These are phyloP conservation scores for Laburnicola sp. DNA, from an alignment of 2,329 filamentous ascomycete genomes.

Conservation along the genomic window DNA sequence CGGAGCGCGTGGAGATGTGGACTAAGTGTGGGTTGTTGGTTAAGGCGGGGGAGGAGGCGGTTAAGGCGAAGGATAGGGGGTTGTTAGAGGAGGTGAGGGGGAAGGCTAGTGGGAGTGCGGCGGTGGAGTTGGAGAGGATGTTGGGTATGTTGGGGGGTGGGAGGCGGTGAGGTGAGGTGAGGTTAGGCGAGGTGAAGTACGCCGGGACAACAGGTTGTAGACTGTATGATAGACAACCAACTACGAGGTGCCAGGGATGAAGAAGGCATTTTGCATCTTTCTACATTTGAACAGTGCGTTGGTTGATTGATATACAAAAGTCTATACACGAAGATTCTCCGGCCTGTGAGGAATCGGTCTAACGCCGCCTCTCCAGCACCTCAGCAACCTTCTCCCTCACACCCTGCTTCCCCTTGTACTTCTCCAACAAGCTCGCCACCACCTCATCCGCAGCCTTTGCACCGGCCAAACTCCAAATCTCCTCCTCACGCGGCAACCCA, in stretches of 20 bases:
- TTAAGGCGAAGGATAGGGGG: conserved; percentile 76
- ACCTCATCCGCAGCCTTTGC: conserved; percentile 42
- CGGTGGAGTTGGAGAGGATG: conserved; percentile 81
- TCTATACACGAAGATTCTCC: neutral
- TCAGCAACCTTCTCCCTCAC: conserved; percentile 63
- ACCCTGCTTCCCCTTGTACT: conserved; percentile 51
- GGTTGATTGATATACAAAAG: neutral
- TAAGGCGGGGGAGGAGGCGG: conserved; percentile 89
- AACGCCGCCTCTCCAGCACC: conserved; percentile 55
- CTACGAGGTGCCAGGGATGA: too few species aligned
- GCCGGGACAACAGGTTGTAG: neutral
- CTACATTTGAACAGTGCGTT: too few species aligned
- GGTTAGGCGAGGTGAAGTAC: neutral
- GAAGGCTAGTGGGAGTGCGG: conserved; percentile 70
- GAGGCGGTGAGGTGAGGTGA: conserved; percentile 13
- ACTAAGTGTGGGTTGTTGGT: conserved; percentile 89
- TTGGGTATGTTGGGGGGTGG: conserved; percentile 54
- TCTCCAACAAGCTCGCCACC: conserved; percentile 45
- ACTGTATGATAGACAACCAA: too few species aligned
- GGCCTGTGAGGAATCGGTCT: neutral
- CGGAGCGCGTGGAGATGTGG: conserved; percentile 86
- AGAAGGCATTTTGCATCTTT: too few species aligned
- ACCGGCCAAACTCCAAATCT: conserved; percentile 55
- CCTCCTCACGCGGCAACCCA: conserved; percentile 72
- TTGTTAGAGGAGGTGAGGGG: conserved; percentile 73